Evolutionary conservation across 177 flowering plant species (phyloP).

Genomic region (Vitis hybrid): DNA sequence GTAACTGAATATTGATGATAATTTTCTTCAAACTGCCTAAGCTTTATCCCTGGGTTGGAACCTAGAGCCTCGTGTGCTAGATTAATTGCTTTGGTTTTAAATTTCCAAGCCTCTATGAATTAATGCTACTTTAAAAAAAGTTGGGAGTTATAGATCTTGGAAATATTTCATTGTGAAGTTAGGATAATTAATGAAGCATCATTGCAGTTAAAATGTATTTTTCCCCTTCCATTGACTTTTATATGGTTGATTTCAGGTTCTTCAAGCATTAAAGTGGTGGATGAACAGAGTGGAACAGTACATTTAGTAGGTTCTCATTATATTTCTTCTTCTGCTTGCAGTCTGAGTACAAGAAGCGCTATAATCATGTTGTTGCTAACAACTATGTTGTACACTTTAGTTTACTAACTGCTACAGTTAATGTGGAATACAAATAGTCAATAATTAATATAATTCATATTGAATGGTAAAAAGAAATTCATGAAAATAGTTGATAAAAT

Average conservation of each 20-base stretch:
- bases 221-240: neutral
- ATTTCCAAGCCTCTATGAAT: too few species aligned
- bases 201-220: neutral
- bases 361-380: slow-evolving; percentile 38
- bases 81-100: too few species aligned
- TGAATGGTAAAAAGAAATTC: slow-evolving; percentile 1
- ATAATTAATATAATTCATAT: neutral
- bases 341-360: slow-evolving; percentile 19
- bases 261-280: slow-evolving; percentile 73
- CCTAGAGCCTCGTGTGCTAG: too few species aligned
- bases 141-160: too few species aligned
- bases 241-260: slow-evolving; percentile 63
- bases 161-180: too few species aligned
- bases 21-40: too few species aligned
- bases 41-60: too few species aligned
- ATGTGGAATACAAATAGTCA: slow-evolving; percentile 2
- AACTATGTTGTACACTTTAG: slow-evolving; percentile 22
- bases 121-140: too few species aligned
- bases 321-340: slow-evolving; percentile 44
- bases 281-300: slow-evolving; percentile 60
- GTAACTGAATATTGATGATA: too few species aligned
- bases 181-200: too few species aligned
- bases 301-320: slow-evolving; percentile 65
- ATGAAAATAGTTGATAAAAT: slow-evolving; percentile 3
- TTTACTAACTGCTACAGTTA: slow-evolving; percentile 14